These are phyloP conservation scores for Roridomyces roridus DNA, from an alignment of 768 basidiomycete genomes.

Conservation along the genomic window DNA sequence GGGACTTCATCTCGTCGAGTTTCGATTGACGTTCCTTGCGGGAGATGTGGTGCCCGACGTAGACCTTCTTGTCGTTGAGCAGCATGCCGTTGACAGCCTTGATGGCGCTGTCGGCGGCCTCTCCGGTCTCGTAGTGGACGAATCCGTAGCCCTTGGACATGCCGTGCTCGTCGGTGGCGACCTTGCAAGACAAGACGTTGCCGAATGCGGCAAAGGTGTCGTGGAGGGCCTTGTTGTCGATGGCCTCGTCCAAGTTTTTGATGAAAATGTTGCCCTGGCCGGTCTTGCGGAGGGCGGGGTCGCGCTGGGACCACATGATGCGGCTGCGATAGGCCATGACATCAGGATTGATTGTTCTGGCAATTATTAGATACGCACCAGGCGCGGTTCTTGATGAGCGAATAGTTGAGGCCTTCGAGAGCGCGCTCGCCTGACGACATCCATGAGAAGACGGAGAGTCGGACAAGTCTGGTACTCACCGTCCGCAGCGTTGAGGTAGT, in stretches of 20 bases:
- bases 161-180: constrained; percentile 95
- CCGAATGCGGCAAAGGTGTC: constrained; percentile 99
- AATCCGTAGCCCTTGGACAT: constrained; percentile 98
- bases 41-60: constrained; percentile 95
- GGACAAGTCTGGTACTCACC: constrained; percentile 54
- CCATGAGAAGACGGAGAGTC: constrained; percentile 3
- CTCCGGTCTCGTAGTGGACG: constrained; percentile 98
- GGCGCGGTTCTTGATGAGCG: constrained; percentile 96
- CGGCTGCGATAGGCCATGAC: constrained; percentile 58
- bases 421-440: constrained; percentile 84
- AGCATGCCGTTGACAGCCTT: constrained; percentile 99
- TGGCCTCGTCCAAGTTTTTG: constrained; percentile 96
- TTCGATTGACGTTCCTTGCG: constrained; percentile 99
- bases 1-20: constrained; percentile 95
- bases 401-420: constrained; percentile 99
- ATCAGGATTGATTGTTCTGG: constrained; percentile 1
- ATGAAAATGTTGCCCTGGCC: constrained; percentile 99
- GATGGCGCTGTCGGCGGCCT: constrained; percentile 95
- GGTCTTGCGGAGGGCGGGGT: constrained; percentile 98
- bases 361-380: constrained; percentile 59
- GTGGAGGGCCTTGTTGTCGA: constrained; percentile 99
- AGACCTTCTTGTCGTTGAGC: constrained; percentile 99
- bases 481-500: constrained; percentile 95
- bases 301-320: constrained; percentile 99
- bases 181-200: constrained; percentile 98